These are phyloP conservation scores for Cladosporium austrohemisphaericum DNA, from an alignment of 2,329 filamentous ascomycete species.

Conservation along the genomic window DNA sequence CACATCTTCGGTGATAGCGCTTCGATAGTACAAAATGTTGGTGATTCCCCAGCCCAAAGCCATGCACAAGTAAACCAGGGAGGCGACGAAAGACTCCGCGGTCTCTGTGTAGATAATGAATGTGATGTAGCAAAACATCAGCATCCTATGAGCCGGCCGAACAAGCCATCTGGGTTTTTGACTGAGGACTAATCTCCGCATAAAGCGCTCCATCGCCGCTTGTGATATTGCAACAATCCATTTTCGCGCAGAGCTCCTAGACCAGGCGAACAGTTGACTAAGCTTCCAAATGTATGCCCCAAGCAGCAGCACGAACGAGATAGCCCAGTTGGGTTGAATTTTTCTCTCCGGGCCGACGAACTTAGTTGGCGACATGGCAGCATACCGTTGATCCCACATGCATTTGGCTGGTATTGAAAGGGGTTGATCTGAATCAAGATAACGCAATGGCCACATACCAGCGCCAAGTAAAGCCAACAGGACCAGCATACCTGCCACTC, in stretches of 20 bases:
- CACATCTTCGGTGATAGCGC: neutral
- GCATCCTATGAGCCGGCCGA: neutral
- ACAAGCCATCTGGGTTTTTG: neutral
- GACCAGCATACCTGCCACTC: conserved; percentile 19
- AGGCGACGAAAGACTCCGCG: conserved; percentile 1
- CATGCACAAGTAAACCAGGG: neutral
- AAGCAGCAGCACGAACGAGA: conserved; percentile 3
- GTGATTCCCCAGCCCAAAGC: neutral
- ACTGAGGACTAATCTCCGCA: neutral
- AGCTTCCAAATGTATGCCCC: conserved; percentile 16
- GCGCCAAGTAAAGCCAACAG: conserved; percentile 14
- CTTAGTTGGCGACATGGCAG: too few relatives aligned
- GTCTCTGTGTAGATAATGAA: neutral
- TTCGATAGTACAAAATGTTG: neutral
- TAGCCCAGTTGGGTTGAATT: neutral
- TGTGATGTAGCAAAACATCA: neutral
- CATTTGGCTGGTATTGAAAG: neutral
- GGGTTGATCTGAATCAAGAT: too few relatives aligned
- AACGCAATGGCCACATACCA: conserved; percentile 3
- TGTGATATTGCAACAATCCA: neutral
- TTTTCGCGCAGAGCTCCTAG: neutral
- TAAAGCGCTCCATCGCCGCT: neutral
- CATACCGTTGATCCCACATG: neutral
- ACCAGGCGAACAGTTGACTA: conserved; percentile 10
- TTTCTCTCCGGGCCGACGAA: accelerated